Conservation (phyloP, 2,329 filamentous ascomycete species). For the Aspergillus unguis region DNA sequence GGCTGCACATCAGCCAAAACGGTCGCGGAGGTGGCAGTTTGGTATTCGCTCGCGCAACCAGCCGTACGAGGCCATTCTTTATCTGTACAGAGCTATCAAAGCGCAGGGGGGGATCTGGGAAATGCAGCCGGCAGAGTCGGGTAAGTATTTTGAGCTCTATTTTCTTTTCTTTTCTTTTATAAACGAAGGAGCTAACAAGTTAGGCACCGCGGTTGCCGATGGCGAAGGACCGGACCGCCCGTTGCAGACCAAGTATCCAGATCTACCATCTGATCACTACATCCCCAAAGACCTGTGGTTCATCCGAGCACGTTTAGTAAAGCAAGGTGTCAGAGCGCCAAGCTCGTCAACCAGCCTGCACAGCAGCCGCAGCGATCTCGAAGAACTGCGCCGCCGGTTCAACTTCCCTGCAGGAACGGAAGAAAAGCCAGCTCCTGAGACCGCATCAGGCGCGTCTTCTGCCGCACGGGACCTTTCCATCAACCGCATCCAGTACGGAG, state of each 20-base stretch:
- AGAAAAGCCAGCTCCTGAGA: conserved; percentile 34
- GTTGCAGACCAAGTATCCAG: conserved; percentile 44
- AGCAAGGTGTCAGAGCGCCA: conserved; percentile 67
- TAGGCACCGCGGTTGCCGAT: conserved; percentile 36
- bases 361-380: conserved; percentile 42
- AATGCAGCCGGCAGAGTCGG: conserved; percentile 45
- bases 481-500: conserved; percentile 58
- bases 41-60: conserved; percentile 92
- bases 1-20: conserved; percentile 51
- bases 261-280: conserved; percentile 61
- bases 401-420: conserved; percentile 33
- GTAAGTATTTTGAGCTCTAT: conserved; percentile 21
- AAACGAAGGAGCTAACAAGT: neutral
- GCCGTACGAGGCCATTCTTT: conserved; percentile 88
- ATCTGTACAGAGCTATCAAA: conserved; percentile 86
- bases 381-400: conserved; percentile 40
- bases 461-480: conserved; percentile 33
- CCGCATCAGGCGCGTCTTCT: conserved; percentile 34
- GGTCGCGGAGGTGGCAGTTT: conserved; percentile 91
- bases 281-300: conserved; percentile 95
- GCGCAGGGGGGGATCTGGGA: conserved; percentile 91
- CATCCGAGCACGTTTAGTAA: conserved; percentile 84
- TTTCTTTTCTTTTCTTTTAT: neutral
- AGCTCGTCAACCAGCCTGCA: conserved; percentile 38
- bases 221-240: conserved; percentile 30